These are phyloP conservation scores for Botrytis cinerea DNA, from an alignment of 2,329 filamentous ascomycete species.

Conservation along the genomic window DNA sequence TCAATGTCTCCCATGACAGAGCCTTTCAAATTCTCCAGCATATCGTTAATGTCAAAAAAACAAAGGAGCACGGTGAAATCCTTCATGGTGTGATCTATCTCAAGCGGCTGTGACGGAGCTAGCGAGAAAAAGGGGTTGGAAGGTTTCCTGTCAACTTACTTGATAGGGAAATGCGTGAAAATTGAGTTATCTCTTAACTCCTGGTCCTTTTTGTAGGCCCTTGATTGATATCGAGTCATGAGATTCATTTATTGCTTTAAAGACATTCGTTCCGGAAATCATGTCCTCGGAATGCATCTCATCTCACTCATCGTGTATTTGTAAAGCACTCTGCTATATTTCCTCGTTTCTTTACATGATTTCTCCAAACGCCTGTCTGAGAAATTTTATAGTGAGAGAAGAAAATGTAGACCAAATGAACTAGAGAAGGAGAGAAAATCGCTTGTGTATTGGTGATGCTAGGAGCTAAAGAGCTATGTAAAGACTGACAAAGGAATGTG, in stretches of 20 bases:
- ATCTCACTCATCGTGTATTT: not conserved
- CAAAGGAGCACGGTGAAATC: not conserved
- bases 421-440: not conserved
- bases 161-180: not conserved
- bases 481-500: not conserved
- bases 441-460: not conserved
- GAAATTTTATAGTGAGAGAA: not conserved
- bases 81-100: not conserved
- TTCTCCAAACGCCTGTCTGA: not conserved
- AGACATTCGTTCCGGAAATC: not conserved
- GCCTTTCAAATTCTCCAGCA: not conserved
- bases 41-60: not conserved
- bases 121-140: not conserved
- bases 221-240: not conserved
- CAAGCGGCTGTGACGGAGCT: not conserved
- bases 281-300: not conserved
- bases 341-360: rapidly evolving
- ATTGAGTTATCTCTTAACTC: not conserved
- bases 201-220: not conserved
- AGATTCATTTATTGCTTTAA: not conserved
- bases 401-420: not conserved
- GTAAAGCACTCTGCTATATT: not conserved
- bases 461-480: not conserved
- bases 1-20: not conserved
- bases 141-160: not conserved